Base-by-base conservation (phyloP, 164 flowering plant genomes). In the Magnolia sinica region DNA sequence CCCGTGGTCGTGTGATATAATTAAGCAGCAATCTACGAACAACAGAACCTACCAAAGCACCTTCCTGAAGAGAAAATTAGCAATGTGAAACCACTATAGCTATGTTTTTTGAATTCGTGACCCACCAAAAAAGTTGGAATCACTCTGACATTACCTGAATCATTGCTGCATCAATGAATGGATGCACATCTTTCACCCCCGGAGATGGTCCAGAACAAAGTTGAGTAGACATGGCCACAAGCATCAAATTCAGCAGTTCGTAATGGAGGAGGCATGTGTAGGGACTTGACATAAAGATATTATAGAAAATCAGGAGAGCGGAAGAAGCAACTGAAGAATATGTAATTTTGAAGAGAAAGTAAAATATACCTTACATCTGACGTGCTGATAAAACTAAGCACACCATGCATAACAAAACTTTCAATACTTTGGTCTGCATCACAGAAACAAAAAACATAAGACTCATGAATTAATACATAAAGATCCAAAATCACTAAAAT, bases 211-310 rank as follows among this genome's bases (percentile, higher is more conserved):
- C 97, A 79, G 90, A 85, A 68, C 87, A 89, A 84, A 96, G 97
- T 81, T 96, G 99, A 82, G 97, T 94, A 68, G 99, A 94, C 94
- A 94, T 90, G 61, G 97, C 89, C 76, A 91, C 88, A 68, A 96
- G 86, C 92, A 91, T 84, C 81, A 96, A 94, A 82, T 90, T 88
- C 79, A 94, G 92, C 84, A 94, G 88, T 80, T 94, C 99, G 79
- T 86, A 86, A 82, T 96, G 99, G 72, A 96, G 87, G 74, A 85
- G 86, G 76, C 85, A 91, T 9, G 96, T 89, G 29, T 79, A 74
- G 73, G 94, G 80, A 83, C 99, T 92, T 77, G 83, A 71, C 76
- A 79, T 10, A 72, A 73, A 77, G 45, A 76, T 74, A 65, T 11
- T 18, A 81, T 3, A 64, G 8, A 76, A 63, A 76, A 76, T 83